A percentile compares a stretch with the other conserved stretches of the same genome.
These are phyloP conservation scores for Fusarium floridanum DNA, from an alignment of 2,329 filamentous ascomycete species.

Conservation along the genomic window DNA sequence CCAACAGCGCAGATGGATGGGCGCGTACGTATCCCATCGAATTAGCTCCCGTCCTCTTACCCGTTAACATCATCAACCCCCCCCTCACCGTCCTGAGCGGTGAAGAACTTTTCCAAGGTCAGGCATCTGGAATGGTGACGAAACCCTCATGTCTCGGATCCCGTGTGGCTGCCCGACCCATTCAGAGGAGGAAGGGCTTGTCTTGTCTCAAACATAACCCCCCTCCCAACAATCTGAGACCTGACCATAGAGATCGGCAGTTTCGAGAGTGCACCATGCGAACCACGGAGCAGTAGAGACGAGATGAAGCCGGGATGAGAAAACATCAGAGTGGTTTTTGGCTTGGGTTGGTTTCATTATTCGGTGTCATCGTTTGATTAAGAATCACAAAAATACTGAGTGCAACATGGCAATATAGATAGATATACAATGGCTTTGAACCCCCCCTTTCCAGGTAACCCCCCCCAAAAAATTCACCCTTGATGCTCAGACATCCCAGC, in stretches of 20 bases:
- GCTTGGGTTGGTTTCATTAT: background rate
- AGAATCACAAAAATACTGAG: background rate
- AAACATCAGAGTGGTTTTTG: background rate
- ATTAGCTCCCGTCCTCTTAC: background rate
- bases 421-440: conserved; percentile 13
- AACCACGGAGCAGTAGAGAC: background rate
- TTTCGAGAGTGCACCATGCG: background rate
- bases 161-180: background rate
- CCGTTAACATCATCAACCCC: background rate
- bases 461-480: background rate
- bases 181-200: background rate
- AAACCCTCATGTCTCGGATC: conserved; percentile 31
- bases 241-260: background rate
- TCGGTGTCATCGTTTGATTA: conserved; percentile 7
- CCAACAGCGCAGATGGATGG: background rate
- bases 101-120: background rate
- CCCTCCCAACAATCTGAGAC: background rate
- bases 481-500: background rate
- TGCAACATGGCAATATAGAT: conserved; percentile 7
- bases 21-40: background rate
- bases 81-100: conserved; percentile 2
- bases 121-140: conserved; percentile 25
- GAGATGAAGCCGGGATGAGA: background rate
- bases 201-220: conserved; percentile 13
- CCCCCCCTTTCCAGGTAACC: background rate